Conservation (phyloP, 108 stramenopile genomes). For the Conticribra guillardii region DNA sequence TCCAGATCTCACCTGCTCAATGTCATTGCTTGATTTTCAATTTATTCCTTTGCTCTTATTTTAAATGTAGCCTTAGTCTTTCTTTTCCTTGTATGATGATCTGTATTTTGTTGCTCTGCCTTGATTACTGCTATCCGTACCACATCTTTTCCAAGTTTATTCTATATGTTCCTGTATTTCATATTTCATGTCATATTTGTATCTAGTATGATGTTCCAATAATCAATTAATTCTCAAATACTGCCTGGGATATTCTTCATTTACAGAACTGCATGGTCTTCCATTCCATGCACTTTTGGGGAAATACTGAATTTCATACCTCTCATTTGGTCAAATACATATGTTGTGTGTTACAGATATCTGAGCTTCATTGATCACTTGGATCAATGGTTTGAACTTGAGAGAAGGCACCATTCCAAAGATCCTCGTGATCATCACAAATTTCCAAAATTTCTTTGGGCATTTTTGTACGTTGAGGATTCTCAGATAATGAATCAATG, state of each 20-base stretch:
- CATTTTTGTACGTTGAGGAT: neutral
- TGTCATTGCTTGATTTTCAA: no score
- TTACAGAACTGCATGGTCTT: constrained; percentile 1
- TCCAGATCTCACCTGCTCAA: no score
- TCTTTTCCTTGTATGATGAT: no score
- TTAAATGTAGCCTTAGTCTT: no score
- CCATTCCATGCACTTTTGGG: constrained; percentile 15
- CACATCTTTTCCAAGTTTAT: no score
- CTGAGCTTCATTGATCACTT: neutral
- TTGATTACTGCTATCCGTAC: no score
- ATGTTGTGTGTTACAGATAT: neutral
- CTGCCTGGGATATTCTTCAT: constrained; percentile 6
- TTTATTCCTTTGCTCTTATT: no score
- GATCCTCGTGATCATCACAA: neutral
- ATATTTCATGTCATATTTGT: no score
- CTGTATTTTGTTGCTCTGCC: no score
- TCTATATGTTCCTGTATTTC: no score
- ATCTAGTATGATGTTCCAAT: no score
- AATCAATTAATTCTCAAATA: constrained; percentile 5
- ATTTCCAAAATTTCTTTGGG: neutral
- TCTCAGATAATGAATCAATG: neutral
- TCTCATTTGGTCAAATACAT: neutral
- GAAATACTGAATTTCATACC: neutral
- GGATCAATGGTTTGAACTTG: neutral
- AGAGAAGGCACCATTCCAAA: constrained; percentile 8